Percentiles rank a stretch among this genome's conserved stretches.
Conservation (phyloP, 2,329 filamentous ascomycete genomes). For the Xylogone sp. region DNA sequence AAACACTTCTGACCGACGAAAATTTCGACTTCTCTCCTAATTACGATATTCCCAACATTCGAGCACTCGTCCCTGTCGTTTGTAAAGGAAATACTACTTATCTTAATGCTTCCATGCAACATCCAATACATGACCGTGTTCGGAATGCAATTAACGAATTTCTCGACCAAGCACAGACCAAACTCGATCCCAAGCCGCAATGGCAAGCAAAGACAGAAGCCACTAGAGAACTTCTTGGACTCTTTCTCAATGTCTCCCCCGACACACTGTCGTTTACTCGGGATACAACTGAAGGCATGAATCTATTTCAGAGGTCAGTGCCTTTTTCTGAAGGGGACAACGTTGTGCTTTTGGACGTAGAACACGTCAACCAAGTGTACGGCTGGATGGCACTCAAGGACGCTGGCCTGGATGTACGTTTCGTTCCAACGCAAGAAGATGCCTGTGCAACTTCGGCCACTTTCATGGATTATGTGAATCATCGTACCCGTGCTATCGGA, state of each 20-base stretch:
- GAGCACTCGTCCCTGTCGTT: neutral
- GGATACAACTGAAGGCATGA: slow-evolving; percentile 30
- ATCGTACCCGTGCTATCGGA: slow-evolving; percentile 26
- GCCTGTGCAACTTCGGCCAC: slow-evolving; percentile 17
- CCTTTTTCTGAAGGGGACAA: slow-evolving; percentile 26
- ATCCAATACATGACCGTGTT: slow-evolving; percentile 28
- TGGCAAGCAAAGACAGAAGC: slow-evolving; percentile 21
- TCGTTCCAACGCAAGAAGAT: slow-evolving; percentile 16
- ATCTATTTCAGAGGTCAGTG: slow-evolving; percentile 23
- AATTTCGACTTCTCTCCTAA: too few species aligned
- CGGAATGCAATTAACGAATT: slow-evolving; percentile 26
- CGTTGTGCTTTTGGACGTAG: slow-evolving; percentile 28
- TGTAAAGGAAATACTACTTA: slow-evolving; percentile 13
- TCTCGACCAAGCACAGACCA: slow-evolving; percentile 21
- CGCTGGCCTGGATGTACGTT: slow-evolving; percentile 25
- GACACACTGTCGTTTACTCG: slow-evolving; percentile 25
- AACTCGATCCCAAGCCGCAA: slow-evolving; percentile 17
- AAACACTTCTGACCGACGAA: too few species aligned
- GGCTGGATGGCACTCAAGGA: slow-evolving; percentile 25
- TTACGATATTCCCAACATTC: too few species aligned
- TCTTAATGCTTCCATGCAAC: slow-evolving; percentile 28
- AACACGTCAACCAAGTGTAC: slow-evolving; percentile 30
- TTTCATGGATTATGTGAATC: slow-evolving; percentile 27
- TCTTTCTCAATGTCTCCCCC: slow-evolving; percentile 26
- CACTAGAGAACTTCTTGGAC: slow-evolving; percentile 18